Evolutionary conservation across 1,139 yeast genomes (phyloP).

Genomic region (Tardiomyces depauwii): DNA sequence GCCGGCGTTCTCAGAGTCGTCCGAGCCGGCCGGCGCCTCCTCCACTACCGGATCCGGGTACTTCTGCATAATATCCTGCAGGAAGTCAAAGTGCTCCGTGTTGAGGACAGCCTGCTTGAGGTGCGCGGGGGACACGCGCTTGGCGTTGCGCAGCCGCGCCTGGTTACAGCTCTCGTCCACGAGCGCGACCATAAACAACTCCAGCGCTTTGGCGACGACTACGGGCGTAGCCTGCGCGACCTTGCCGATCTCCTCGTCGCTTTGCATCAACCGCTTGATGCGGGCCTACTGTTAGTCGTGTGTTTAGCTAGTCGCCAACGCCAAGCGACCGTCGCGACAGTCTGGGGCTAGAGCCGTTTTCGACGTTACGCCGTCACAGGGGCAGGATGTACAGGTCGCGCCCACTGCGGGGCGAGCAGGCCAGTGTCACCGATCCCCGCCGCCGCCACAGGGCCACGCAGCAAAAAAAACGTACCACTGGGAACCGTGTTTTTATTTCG

Average conservation of each 20-base stretch:
- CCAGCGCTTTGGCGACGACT: slow-evolving; percentile 89
- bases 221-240: slow-evolving; percentile 98
- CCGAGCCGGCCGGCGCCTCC: not conserved
- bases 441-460: too few species aligned
- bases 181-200: slow-evolving; percentile 79
- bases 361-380: too few species aligned
- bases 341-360: too few species aligned
- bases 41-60: slow-evolving; percentile 32
- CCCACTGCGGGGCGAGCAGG: too few species aligned
- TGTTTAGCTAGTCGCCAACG: too few species aligned
- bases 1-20: not conserved
- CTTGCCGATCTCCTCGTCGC: slow-evolving; percentile 96
- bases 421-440: too few species aligned
- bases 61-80: slow-evolving; percentile 62
- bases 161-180: slow-evolving; percentile 77
- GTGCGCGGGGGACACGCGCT: slow-evolving; percentile 75
- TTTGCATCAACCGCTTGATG: slow-evolving; percentile 92
- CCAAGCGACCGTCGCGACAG: too few species aligned
- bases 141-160: slow-evolving; percentile 65
- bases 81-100: slow-evolving; percentile 87
- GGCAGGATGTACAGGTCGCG: too few species aligned
- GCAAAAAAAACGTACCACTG: slow-evolving; percentile 37
- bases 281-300: slow-evolving; percentile 39
- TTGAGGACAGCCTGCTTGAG: slow-evolving; percentile 73
- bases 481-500: slow-evolving; percentile 81